A percentile compares a stretch with the other conserved stretches of the same genome.
These are phyloP conservation scores for Aspergillus eucalypticola DNA, from an alignment of 2,329 filamentous ascomycete genomes.

Conservation along the genomic window DNA sequence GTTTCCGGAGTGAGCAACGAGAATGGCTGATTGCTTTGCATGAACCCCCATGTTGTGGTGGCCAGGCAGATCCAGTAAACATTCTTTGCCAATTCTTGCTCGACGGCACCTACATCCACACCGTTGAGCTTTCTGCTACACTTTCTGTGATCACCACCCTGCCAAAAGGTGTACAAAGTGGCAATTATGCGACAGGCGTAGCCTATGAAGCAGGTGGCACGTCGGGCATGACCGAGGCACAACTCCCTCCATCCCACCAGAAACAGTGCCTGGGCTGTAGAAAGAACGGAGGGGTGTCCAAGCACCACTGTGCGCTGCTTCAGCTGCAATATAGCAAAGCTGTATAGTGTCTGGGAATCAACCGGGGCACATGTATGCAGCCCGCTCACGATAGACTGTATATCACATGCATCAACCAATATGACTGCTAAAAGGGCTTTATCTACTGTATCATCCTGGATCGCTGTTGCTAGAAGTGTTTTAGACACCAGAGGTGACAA, in stretches of 20 bases:
- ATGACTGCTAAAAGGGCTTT: slow-evolving; percentile 43
- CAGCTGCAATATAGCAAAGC: slow-evolving; percentile 34
- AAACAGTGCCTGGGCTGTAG: slow-evolving; percentile 6
- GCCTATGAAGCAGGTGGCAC: slow-evolving; percentile 39
- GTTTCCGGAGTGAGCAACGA: slow-evolving; percentile 17
- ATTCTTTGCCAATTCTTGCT: slow-evolving; percentile 43
- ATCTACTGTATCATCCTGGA: slow-evolving; percentile 44
- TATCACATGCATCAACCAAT: slow-evolving; percentile 37
- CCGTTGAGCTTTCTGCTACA: slow-evolving; percentile 44
- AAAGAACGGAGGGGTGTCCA: slow-evolving; percentile 4
- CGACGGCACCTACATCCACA: slow-evolving; percentile 44
- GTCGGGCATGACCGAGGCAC: slow-evolving; percentile 21
- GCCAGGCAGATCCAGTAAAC: slow-evolving; percentile 45
- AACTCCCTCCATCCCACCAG: slow-evolving; percentile 11
- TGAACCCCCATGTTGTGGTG: slow-evolving; percentile 42
- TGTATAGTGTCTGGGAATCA: slow-evolving; percentile 11
- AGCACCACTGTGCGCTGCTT: slow-evolving; percentile 20
- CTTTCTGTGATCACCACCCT: slow-evolving; percentile 15
- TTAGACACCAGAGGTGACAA: slow-evolving; percentile 46
- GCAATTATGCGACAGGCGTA: slow-evolving; percentile 35
- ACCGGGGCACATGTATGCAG: neutral
- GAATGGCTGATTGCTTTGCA: slow-evolving; percentile 36
- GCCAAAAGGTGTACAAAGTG: slow-evolving; percentile 35
- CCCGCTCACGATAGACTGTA: neutral
- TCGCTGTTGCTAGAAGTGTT: slow-evolving; percentile 42